Evolutionary conservation across 176 grass and related monocot species (phyloP), one percentile per base, ranked within the genome.

Genomic region (Zoysia japonica): DNA sequence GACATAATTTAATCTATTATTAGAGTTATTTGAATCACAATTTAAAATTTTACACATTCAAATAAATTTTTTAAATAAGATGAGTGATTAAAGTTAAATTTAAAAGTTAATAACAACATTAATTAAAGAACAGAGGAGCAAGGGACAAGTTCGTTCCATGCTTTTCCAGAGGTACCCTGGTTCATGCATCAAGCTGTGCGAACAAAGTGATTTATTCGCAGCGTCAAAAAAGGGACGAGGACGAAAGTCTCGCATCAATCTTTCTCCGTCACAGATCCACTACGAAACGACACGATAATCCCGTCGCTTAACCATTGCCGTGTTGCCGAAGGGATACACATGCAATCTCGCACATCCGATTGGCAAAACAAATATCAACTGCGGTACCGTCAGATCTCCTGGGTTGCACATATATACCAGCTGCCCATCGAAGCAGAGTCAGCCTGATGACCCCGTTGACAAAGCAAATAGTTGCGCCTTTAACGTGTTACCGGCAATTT

Each of bases 261-360:
- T 7, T 28, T 28, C 14, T 77, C n/a, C 38, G 53, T 74, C 59
- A 77, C 74, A 6, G 28, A 7, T 39, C 45, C 74, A 76, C 74
- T 76, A 11, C 1, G 13, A 6, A 9, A 15, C 12, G 12, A 28
- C 42, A 28, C 11, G 47, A 57, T 59, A 44, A 20, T 74, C 43
- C 39, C 12, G 6, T 43, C 52, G 7, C 41, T 9, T 46, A 47
- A 20, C 66, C 36, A 36, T 40, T 39, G 62, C 37, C 12, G 37
- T 38, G 4, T 40, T 39, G 36, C 11, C 62, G 11, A 63, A 65
- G 11, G 11, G 53, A 17, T 17, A n/a, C 37, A 36, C 37, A 36
- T 28, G 20, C 9, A 56, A 56, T 5, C 15, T n/a, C 4, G 53
- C 53, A 17, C 53, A 2, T 52, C 12, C 28, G 28, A 28, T 28